phyloP scores from a whole-genome alignment of 441 rosid species.

The Adansonia grandidieri region DNA sequence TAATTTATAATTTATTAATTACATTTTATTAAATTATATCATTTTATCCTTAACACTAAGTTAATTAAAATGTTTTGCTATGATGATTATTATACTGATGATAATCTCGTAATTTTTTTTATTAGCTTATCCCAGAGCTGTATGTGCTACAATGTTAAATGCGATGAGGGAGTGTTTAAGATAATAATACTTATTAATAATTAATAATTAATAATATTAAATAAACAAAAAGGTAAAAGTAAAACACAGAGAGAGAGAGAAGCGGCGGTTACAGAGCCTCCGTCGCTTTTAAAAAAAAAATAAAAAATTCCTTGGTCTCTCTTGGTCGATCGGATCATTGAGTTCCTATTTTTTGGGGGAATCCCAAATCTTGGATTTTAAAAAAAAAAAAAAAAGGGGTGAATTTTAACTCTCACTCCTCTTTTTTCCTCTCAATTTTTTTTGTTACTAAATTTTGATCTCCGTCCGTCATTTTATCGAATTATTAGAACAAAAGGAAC shows the following conservation, averaged over 20 bases:
- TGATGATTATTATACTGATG: too few species aligned
- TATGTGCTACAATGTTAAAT: too few species aligned
- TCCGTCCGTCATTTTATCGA: slow-evolving; percentile 35
- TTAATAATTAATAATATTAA: background rate
- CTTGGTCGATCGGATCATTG: slow-evolving; percentile 27
- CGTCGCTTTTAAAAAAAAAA: slow-evolving; percentile 27
- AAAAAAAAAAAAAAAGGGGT: background rate
- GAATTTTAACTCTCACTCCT: slow-evolving; percentile 12
- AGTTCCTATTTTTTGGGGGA: slow-evolving; percentile 4
- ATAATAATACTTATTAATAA: too few species aligned
- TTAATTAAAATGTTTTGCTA: too few species aligned
- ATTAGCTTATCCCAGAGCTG: too few species aligned
- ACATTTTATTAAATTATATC: too few species aligned
- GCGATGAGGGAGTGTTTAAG: too few species aligned
- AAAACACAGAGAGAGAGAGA: slow-evolving; percentile 8
- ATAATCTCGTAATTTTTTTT: too few species aligned
- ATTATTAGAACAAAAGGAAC: background rate
- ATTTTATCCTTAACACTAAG: too few species aligned
- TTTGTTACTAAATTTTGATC: background rate
- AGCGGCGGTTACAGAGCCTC: slow-evolving; percentile 29
- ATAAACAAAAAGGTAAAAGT: background rate
- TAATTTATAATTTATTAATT: too few species aligned
- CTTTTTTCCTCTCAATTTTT: background rate
- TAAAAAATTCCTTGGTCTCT: slow-evolving; percentile 38
- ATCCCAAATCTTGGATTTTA: slow-evolving; percentile 27